Evolutionary conservation across 2,329 filamentous ascomycete species (phyloP).

Genomic region (Monilinia polystroma): DNA sequence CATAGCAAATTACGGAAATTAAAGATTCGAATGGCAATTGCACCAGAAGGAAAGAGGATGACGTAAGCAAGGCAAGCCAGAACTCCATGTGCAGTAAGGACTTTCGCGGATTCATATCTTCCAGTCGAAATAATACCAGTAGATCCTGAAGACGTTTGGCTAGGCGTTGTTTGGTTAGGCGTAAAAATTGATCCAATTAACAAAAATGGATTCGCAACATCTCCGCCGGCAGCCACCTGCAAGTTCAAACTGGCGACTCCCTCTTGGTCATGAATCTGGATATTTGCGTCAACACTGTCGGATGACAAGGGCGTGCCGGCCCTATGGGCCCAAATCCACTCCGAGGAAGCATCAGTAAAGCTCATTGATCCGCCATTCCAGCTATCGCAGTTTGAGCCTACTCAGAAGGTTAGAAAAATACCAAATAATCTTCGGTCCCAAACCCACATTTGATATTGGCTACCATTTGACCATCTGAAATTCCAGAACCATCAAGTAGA

Average conservation of each 20-base stretch:
- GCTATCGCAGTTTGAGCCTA: constrained; percentile 51
- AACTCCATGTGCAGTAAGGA: constrained; percentile 51
- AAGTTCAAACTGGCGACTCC: constrained; percentile 49
- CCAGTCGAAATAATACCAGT: neutral
- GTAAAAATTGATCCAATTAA: constrained; percentile 11
- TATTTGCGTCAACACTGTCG: constrained; percentile 45
- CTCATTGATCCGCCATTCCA: constrained; percentile 54
- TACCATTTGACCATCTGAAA: constrained; percentile 51
- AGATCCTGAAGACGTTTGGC: constrained; percentile 12
- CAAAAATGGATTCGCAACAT: constrained; percentile 34
- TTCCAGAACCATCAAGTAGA: constrained; percentile 53
- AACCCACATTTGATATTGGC: constrained; percentile 55
- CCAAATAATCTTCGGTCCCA: neutral
- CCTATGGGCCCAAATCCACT: constrained; percentile 53
- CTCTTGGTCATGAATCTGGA: constrained; percentile 47
- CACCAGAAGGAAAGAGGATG: constrained; percentile 58
- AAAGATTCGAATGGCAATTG: constrained; percentile 59
- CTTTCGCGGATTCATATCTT: constrained; percentile 7
- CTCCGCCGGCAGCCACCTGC: constrained; percentile 50
- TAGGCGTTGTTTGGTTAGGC: neutral
- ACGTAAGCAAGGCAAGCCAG: constrained; percentile 59
- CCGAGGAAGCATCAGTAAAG: constrained; percentile 45
- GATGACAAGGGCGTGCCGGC: constrained; percentile 49
- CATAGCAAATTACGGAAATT: constrained; percentile 46
- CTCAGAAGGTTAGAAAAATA: constrained; percentile 17